Evolutionary conservation across 371 early-diverging fungal genomes (phyloP), one percentile per base, ranked within the genome.

Genomic region (Haplosporangium sp.): DNA sequence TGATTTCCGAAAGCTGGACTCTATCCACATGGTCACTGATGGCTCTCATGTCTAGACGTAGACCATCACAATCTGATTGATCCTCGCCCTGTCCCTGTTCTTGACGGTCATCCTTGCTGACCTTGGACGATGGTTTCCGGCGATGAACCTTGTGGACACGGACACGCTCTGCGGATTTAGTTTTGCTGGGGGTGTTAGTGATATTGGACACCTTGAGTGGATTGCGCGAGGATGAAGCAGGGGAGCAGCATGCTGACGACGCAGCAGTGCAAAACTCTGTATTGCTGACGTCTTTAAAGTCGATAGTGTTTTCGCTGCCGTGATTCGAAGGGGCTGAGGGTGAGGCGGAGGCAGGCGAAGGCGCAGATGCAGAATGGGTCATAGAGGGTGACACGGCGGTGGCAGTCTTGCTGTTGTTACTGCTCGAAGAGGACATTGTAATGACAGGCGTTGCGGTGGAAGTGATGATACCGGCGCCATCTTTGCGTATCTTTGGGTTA

Each of bases 381-480:
- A 48, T n/a, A 23, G 55, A 38, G 10, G 55, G 23, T 40, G 23
- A 37, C 14, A 20, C 16, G 36, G 53, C 20, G 18, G 50, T 21
- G 16, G 60, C 16, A 40, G 64, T 40, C 5, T 37, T 16, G 7
- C 52, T 8, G n/a, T 52, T n/a, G 48, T 63, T 23, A 29, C 62
- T 6, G 41, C 59, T 10, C 1, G 54, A 14, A n/a, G 64, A 53
- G 53, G 64, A 5, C 5, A 48, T 36, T 21, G 67, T 50, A 43
- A 75, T 58, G 45, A 70, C 63, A 8, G 59, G 66, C 13, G 71
- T 76, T 7, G 71, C 67, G 29, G 67, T 66, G 36, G 60, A 41
- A n/a, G 64, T 67, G 59, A 70, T 61, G 51, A 70, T 57, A 47
- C 71, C 70, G 18, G 70, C 50, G 41, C 74, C 74, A 51, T 74